phyloP scores from a whole-genome alignment of 139 green algal species.

The Dunaliella primolecta region DNA sequence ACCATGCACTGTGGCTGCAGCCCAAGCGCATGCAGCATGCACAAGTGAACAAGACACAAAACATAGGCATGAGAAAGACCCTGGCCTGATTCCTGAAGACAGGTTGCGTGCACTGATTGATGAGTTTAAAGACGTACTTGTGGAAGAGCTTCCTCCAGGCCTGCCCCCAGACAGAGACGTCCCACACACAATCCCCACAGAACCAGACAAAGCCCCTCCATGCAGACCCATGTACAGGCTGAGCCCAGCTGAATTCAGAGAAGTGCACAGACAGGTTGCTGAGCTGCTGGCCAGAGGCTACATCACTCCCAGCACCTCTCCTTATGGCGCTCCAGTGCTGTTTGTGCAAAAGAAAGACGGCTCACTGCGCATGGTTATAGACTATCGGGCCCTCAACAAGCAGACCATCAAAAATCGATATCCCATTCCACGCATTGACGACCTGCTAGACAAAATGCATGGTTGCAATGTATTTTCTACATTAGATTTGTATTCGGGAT shows the following conservation, averaged over 20 bases:
- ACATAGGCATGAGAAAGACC: too few species aligned
- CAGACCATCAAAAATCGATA: conserved; percentile 26
- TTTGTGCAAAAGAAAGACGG: conserved; percentile 41
- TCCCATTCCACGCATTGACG: conserved; percentile 44
- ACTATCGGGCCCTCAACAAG: conserved; percentile 30
- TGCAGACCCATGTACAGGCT: too few species aligned
- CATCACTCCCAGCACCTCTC: conserved; percentile 2
- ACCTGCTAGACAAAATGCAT: conserved; percentile 35
- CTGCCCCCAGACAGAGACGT: too few species aligned
- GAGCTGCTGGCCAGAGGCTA: conserved; percentile 37
- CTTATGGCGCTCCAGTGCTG: conserved; percentile 9
- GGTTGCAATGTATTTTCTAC: conserved; percentile 38
- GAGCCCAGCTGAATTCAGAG: conserved; percentile 46
- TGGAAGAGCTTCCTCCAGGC: too few species aligned
- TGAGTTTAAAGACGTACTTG: too few species aligned
- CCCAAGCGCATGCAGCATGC: too few species aligned
- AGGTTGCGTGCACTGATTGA: too few species aligned
- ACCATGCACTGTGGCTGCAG: too few species aligned
- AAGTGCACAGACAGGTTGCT: conserved; percentile 44
- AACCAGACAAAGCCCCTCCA: too few species aligned
- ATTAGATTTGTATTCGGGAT: conserved; percentile 32
- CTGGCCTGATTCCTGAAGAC: too few species aligned
- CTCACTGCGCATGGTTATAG: conserved; percentile 41
- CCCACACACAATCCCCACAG: too few species aligned
- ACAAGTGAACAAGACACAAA: too few species aligned